Evolutionary conservation across 2,329 filamentous ascomycete species (phyloP), one percentile per base, ranked within the genome.

Genomic region (Penicillium sp.): DNA sequence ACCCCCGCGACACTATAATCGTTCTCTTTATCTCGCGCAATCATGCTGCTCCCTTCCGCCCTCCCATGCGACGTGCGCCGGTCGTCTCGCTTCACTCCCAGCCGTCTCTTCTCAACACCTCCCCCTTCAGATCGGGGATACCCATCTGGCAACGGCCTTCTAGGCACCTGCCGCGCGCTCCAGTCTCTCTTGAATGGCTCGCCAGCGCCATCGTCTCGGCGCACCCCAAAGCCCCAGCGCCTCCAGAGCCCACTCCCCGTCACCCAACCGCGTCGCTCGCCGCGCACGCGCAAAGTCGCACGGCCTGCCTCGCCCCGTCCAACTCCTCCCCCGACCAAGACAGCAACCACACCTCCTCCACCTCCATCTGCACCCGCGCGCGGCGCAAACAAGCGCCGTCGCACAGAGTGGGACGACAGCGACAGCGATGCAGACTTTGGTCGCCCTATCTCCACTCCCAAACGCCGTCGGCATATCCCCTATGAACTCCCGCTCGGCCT

Each of bases 31-130:
- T 22, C 39, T 54, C 18, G 51, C 60, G 55, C 62, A 65, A 72
- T 40, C 37, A 78, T 81, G 78, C 66, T 81, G 50, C 77, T 81
- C 58, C 78, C 78, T 58, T 80, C 78, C 9, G 78, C 78, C 35
- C 68, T 81, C 51, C 68, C 77, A 57, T 80, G 78, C 73, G 78
- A 80, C 62, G 66, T 70, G 67, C 73, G 73, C 62, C 75, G 70
- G 62, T 69, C 69, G 57, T 71, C 74, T 67, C 70, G 71, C 65
- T 73, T 76, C 65, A 68, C 72, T 2, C 65, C 71, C 51, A 73
- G 60, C 57, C 73, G 71, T 59, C 64, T 73, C 18, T 75, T 78
- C 60, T 69, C 75, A 27, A 77, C 76, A 27, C 74, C 76, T 53
- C 74, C 75, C 24, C 72, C 75, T 10, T 73, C 73, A 11, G 74